phyloP scores from a whole-genome alignment of 2,329 filamentous ascomycete genomes.

The Capronia epimyces region DNA sequence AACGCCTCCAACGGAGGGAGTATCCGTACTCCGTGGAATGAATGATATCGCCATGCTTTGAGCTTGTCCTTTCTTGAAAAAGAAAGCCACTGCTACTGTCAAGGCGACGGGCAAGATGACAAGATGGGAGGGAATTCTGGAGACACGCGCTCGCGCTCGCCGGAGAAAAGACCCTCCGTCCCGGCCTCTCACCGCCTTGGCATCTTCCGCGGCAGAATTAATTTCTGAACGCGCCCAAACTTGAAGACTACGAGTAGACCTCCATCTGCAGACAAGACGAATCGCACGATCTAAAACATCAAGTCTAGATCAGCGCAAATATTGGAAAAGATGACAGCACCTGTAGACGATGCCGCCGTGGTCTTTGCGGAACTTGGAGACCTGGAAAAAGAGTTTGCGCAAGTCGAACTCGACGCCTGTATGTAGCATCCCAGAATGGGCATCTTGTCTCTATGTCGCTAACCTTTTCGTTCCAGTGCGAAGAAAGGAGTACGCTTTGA shows the following conservation, averaged over 20 bases:
- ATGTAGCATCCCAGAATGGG: slow-evolving; percentile 34
- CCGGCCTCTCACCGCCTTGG: slow-evolving; percentile 11
- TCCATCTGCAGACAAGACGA: neutral
- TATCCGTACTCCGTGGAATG: too few relatives aligned
- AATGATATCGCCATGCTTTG: too few relatives aligned
- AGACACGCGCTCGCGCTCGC: too few relatives aligned
- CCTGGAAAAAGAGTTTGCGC: slow-evolving; percentile 77
- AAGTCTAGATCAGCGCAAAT: neutral
- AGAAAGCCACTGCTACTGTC: too few relatives aligned
- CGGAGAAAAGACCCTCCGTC: neutral
- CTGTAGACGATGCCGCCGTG: slow-evolving; percentile 30
- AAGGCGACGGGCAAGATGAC: too few relatives aligned
- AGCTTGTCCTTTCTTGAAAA: too few relatives aligned
- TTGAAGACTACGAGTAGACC: neutral
- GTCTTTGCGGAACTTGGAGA: slow-evolving; percentile 59
- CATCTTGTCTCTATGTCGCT: neutral
- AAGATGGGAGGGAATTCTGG: too few relatives aligned
- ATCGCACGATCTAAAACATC: neutral
- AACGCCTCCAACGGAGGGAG: too few relatives aligned
- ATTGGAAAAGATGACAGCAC: slow-evolving; percentile 9
- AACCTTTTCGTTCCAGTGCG: slow-evolving; percentile 19
- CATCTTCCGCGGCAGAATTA: slow-evolving; percentile 15
- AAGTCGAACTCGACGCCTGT: slow-evolving; percentile 79
- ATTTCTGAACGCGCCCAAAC: slow-evolving; percentile 5
- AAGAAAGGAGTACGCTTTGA: slow-evolving; percentile 23